Percentiles rank a stretch among this genome's conserved stretches.
These are phyloP conservation scores for Thalassiosira profunda DNA, from an alignment of 108 stramenopile species.

Conservation along the genomic window DNA sequence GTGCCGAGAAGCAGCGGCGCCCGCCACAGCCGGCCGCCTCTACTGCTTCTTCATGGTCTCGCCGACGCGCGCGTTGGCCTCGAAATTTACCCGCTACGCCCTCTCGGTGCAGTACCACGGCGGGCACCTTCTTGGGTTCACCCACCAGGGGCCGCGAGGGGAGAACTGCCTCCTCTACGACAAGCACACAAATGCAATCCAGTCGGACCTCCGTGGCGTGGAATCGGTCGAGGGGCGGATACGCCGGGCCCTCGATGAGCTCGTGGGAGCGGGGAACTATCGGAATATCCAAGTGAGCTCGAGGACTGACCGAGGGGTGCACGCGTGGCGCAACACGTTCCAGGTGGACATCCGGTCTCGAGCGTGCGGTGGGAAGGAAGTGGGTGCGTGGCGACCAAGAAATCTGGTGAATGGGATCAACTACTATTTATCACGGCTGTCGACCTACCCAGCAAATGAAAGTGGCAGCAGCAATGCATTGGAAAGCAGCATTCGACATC, in stretches of 20 bases:
- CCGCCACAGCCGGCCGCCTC: no score
- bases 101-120: constrained; percentile 85
- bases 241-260: constrained; percentile 58
- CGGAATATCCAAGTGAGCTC: constrained; percentile 80
- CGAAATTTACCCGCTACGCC: constrained; percentile 73
- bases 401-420: constrained; percentile 67
- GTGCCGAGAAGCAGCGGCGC: no score
- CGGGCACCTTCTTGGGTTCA: constrained; percentile 65
- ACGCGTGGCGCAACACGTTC: constrained; percentile 86
- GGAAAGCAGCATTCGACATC: constrained; percentile 11
- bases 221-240: constrained; percentile 76
- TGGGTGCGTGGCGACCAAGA: constrained; percentile 34
- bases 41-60: no score
- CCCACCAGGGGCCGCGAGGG: constrained; percentile 59
- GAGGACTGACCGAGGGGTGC: constrained; percentile 87
- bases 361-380: not conserved
- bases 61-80: no score
- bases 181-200: constrained; percentile 17
- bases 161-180: constrained; percentile 64
- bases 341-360: constrained; percentile 79
- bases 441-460: constrained; percentile 15
- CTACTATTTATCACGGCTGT: constrained; percentile 53
- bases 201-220: constrained; percentile 64
- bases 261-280: constrained; percentile 57
- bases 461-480: constrained; percentile 7